Evolutionary conservation across 768 basidiomycete genomes (phyloP).

Genomic region (Panellus pusillus): DNA sequence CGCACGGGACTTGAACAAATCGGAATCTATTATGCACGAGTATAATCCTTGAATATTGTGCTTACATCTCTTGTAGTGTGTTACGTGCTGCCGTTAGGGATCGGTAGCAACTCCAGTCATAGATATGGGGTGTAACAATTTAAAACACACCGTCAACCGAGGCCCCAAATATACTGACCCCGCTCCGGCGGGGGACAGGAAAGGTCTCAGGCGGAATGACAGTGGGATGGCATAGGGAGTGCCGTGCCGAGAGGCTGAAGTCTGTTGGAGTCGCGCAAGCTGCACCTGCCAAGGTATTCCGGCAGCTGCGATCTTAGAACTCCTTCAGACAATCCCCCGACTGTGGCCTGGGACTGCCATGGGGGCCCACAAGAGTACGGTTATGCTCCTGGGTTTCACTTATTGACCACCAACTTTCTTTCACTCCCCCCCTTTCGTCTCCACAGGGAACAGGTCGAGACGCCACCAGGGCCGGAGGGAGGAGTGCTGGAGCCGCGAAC

Average conservation of each 20-base stretch:
- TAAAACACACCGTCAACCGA: background rate
- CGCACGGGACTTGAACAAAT: too few species aligned
- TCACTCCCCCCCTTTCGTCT: background rate
- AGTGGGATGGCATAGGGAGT: background rate
- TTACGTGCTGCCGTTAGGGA: background rate
- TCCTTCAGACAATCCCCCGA: background rate
- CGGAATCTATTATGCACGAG: too few species aligned
- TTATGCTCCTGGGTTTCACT: background rate
- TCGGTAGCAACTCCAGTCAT: background rate
- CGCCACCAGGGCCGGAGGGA: constrained; percentile 1
- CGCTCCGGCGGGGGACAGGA: constrained; percentile 8
- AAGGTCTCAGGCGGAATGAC: background rate
- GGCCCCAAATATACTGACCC: constrained; percentile 8
- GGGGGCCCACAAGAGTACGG: background rate
- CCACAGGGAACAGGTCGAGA: background rate
- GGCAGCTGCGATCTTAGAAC: background rate
- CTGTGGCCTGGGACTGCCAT: background rate
- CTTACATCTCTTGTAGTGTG: too few species aligned
- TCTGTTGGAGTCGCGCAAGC: background rate
- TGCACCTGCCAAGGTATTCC: constrained; percentile 1
- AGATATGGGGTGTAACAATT: too few species aligned
- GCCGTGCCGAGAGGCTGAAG: constrained; percentile 15
- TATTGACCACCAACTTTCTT: background rate
- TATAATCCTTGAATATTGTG: too few species aligned
- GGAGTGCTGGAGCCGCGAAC: background rate